These are phyloP conservation scores for Botrytis squamosa DNA, from an alignment of 2,329 filamentous ascomycete genomes.

Conservation along the genomic window DNA sequence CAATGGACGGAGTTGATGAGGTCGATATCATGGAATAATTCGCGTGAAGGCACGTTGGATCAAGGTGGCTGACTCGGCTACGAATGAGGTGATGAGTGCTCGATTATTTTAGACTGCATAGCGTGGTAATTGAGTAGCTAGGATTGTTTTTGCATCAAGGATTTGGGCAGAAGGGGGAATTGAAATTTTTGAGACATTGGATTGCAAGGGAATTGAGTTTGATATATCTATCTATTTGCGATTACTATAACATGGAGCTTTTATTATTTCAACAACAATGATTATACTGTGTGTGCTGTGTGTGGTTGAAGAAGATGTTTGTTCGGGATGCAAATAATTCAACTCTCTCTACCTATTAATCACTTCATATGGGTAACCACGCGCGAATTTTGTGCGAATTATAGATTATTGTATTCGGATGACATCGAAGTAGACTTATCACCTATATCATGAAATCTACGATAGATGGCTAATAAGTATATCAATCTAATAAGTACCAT, in stretches of 20 bases:
- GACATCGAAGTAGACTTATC: background rate
- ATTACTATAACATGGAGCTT: background rate
- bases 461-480: background rate
- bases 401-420: no score
- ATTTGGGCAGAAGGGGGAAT: background rate
- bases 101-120: background rate
- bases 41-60: background rate
- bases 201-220: background rate
- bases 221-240: background rate
- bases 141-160: background rate
- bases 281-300: background rate
- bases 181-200: background rate
- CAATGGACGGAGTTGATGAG: background rate
- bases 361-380: background rate
- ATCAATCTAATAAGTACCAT: no score
- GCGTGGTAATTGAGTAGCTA: background rate
- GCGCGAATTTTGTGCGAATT: no score
- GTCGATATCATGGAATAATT: background rate
- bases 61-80: background rate
- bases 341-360: background rate
- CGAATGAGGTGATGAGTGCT: background rate
- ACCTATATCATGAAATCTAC: background rate
- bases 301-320: no score
- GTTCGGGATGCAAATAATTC: no score
- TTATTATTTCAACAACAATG: background rate